Percentiles rank a stretch among this genome's conserved stretches.
Evolutionary conservation across 352 stramenopile genomes (phyloP).

Genomic region (Albugo candida): DNA sequence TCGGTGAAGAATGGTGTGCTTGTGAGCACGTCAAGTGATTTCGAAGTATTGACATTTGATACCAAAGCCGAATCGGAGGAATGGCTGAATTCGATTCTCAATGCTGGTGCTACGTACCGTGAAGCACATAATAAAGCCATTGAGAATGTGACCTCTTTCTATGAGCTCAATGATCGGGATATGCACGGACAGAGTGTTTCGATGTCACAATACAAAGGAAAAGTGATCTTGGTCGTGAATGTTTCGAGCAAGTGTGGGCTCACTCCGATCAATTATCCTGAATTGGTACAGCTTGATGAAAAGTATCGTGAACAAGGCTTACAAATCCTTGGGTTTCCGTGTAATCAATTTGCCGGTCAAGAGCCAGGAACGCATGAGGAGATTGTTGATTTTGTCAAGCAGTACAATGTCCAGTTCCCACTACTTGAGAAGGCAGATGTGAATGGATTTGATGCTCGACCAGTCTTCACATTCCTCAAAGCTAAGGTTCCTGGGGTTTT

Average conservation of each 20-base stretch:
- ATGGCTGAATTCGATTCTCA: too few relatives aligned
- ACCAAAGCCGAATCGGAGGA: too few relatives aligned
- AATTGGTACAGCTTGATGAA: conserved; percentile 35
- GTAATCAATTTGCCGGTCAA: conserved; percentile 29
- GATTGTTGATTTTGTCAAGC: conserved; percentile 23
- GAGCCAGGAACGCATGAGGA: conserved; percentile 27
- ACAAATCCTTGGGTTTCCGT: conserved; percentile 19
- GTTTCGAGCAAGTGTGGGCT: conserved; percentile 20
- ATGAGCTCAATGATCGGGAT: conserved; percentile 1
- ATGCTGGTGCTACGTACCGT: too few relatives aligned
- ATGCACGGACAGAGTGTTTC: conserved; percentile 2
- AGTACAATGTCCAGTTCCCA: conserved; percentile 25
- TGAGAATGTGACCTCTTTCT: conserved; percentile 1
- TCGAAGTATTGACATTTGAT: too few relatives aligned
- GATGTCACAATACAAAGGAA: conserved; percentile 1
- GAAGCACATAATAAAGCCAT: too few relatives aligned
- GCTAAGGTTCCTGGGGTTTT: conserved; percentile 7
- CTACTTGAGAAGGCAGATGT: conserved; percentile 39
- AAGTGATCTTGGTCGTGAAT: conserved; percentile 8
- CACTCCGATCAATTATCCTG: conserved; percentile 36
- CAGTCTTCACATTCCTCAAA: conserved; percentile 17
- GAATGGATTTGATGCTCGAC: conserved; percentile 13
- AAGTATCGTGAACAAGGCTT: conserved; percentile 25
- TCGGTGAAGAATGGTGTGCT: too few relatives aligned
- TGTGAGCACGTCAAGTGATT: too few relatives aligned